Percentiles rank a stretch among this genome's conserved stretches.
These are phyloP conservation scores for Geoglossum glabrum DNA, from an alignment of 495 filamentous ascomycete species.

Conservation along the genomic window DNA sequence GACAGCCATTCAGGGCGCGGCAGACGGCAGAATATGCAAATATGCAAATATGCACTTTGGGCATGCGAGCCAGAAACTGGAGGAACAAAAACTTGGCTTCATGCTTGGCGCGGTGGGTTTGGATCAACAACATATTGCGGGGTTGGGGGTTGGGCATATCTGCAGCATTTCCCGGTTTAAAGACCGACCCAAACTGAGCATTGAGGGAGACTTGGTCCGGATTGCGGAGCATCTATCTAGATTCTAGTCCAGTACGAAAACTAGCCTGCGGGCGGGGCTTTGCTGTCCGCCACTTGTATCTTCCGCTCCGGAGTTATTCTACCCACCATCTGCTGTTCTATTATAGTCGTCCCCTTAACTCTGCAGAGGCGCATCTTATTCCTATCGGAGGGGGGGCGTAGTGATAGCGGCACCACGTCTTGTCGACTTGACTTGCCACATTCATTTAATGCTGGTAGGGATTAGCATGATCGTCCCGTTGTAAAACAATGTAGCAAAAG, in stretches of 20 bases:
- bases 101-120: not conserved
- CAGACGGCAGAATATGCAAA: not conserved
- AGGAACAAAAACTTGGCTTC: not conserved
- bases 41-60: not conserved
- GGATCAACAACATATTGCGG: not conserved
- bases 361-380: too few relatives aligned
- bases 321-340: not conserved
- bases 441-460: not conserved
- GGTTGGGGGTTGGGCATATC: not conserved
- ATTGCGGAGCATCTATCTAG: not conserved
- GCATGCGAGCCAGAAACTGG: not conserved
- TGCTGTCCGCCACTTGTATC: not conserved
- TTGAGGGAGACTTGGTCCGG: not conserved
- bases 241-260: not conserved
- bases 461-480: not conserved
- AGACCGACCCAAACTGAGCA: not conserved
- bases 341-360: too few relatives aligned
- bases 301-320: not conserved
- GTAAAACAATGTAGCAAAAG: not conserved
- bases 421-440: not conserved
- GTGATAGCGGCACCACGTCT: not conserved
- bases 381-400: not conserved
- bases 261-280: not conserved
- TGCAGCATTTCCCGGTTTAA: slow-evolving; percentile 2
- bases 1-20: not conserved